Percentiles rank a stretch among this genome's conserved stretches.
These are phyloP conservation scores for Heritiera fomes DNA, from an alignment of 345 rosid genomes.

Conservation along the genomic window DNA sequence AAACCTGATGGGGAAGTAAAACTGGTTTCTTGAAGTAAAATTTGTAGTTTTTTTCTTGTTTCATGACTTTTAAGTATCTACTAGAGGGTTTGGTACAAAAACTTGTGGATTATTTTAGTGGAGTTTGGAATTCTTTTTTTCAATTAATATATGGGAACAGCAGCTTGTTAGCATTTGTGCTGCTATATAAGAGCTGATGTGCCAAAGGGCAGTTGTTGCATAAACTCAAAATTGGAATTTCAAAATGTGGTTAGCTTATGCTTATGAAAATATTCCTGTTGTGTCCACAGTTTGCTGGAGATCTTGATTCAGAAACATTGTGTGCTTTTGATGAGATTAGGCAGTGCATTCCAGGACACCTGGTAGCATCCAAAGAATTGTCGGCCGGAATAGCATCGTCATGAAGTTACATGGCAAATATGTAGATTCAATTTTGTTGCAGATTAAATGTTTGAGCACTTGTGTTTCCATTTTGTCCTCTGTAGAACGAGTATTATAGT, in stretches of 20 bases:
- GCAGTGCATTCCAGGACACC: slow-evolving; percentile 56
- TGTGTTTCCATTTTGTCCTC: not conserved
- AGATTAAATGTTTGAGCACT: not conserved
- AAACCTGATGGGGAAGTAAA: not conserved
- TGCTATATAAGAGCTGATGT: not conserved
- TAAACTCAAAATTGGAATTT: not conserved
- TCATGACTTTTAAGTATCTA: not conserved
- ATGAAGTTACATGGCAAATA: slow-evolving; percentile 5
- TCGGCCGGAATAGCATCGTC: slow-evolving; percentile 55
- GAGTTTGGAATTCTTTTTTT: not conserved
- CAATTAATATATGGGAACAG: not conserved
- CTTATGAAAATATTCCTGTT: not conserved
- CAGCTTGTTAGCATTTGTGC: not conserved
- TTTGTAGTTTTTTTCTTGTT: not conserved
- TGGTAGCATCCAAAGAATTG: slow-evolving; percentile 44
- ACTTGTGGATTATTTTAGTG: not conserved
- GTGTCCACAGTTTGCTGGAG: slow-evolving; percentile 71
- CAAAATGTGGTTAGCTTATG: not conserved
- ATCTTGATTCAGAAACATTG: slow-evolving; percentile 82
- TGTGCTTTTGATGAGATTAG: slow-evolving; percentile 83
- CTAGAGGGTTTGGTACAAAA: not conserved
- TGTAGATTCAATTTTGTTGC: not conserved
- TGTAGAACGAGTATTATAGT: not conserved
- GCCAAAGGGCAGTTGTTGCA: not conserved
- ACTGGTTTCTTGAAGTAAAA: not conserved